Percentiles rank a stretch among this genome's conserved stretches.
Evolutionary conservation across 495 filamentous ascomycete species (phyloP).

Genomic region (Penicillium macrosclerotiorum): DNA sequence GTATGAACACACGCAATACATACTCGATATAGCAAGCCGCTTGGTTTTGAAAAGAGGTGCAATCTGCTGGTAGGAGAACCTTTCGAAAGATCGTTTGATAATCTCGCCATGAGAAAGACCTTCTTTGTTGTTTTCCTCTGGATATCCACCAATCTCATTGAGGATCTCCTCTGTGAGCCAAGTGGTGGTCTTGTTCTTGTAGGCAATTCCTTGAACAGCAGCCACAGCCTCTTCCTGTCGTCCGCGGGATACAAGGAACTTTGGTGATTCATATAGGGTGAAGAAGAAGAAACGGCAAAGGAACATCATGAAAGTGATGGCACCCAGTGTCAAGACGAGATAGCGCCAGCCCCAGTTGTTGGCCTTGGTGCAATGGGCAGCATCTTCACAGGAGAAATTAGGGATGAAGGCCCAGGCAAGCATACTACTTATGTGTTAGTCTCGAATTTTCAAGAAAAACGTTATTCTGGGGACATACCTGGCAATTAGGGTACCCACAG

Average conservation of each 20-base stretch:
- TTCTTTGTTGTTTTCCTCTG: conserved; percentile 27
- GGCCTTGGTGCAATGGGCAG: conserved; percentile 46
- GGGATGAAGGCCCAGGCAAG: conserved; percentile 54
- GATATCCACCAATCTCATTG: conserved; percentile 43
- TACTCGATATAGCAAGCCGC: conserved; percentile 40
- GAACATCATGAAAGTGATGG: conserved; percentile 62
- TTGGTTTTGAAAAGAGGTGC: conserved; percentile 46
- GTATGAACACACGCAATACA: conserved; percentile 2
- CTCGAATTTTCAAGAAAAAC: background rate
- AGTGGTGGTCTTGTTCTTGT: conserved; percentile 45
- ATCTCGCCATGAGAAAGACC: conserved; percentile 39
- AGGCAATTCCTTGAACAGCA: conserved; percentile 54
- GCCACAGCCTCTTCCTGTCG: conserved; percentile 63
- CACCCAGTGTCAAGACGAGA: conserved; percentile 62
- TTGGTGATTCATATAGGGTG: conserved; percentile 63
- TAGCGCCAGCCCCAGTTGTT: conserved; percentile 78
- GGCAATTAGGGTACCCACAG: conserved; percentile 49
- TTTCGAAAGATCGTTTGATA: conserved; percentile 42
- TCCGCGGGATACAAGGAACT: conserved; percentile 66
- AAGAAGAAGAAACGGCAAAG: conserved; percentile 56
- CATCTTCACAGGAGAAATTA: conserved; percentile 31
- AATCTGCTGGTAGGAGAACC: conserved; percentile 48
- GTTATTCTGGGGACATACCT: conserved; percentile 19
- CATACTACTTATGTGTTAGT: conserved; percentile 34
- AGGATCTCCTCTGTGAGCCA: conserved; percentile 48